Percentiles rank a stretch among this genome's conserved stretches.
Evolutionary conservation across 1,139 yeast genomes (phyloP).

Genomic region (Yarrowia galli): DNA sequence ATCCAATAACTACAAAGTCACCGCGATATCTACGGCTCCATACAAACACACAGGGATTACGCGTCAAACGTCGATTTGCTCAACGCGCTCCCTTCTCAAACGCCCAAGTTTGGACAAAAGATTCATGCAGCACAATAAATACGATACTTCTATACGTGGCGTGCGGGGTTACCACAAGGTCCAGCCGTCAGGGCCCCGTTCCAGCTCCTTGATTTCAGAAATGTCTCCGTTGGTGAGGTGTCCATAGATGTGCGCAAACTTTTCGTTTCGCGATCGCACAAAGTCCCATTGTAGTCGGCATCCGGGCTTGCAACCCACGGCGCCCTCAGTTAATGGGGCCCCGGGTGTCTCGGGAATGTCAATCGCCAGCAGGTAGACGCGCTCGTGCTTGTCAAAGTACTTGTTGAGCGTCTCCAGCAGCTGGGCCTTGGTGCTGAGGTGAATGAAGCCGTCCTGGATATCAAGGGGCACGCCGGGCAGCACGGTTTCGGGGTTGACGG

Average conservation of each 20-base stretch:
- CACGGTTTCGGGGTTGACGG: conserved; percentile 43
- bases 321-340: conserved; percentile 44
- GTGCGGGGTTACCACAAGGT: conserved; percentile 35
- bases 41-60: too few species aligned
- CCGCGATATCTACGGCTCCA: too few species aligned
- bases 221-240: conserved; percentile 46
- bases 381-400: conserved; percentile 43
- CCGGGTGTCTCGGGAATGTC: conserved; percentile 45
- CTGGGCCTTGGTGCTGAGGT: conserved; percentile 46
- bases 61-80: too few species aligned
- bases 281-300: conserved; percentile 47
- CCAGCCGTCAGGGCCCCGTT: conserved; percentile 40
- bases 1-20: too few species aligned
- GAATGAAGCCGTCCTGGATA: conserved; percentile 48
- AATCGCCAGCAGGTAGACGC: conserved; percentile 46
- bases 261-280: conserved; percentile 44
- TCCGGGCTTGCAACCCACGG: conserved; percentile 46
- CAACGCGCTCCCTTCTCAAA: too few species aligned
- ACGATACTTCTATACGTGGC: conserved; percentile 29
- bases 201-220: conserved; percentile 43
- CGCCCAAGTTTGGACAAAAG: not conserved
- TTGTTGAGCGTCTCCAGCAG: conserved; percentile 45
- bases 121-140: conserved; percentile 35
- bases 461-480: conserved; percentile 47
- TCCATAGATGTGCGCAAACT: conserved; percentile 49